Evolutionary conservation across 768 basidiomycete genomes (phyloP).

Genomic region (Suillus americanus): DNA sequence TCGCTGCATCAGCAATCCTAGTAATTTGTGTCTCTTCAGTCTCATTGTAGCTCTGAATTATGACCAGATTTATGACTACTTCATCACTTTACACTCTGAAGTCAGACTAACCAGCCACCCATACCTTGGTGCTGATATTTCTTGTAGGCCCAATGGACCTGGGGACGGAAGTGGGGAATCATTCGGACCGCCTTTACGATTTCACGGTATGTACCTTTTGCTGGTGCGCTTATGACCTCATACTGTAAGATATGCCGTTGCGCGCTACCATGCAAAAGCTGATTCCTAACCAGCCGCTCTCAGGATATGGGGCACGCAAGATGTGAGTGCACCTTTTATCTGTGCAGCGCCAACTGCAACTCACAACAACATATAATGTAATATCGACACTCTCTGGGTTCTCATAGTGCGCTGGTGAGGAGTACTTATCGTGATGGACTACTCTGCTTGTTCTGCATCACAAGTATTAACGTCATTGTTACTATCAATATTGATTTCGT

Average conservation of each 20-base stretch:
- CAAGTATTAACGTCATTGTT: not conserved
- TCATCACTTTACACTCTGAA: not conserved
- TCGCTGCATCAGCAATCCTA: not conserved
- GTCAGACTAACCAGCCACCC: not conserved
- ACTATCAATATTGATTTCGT: not conserved
- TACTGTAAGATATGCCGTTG: not conserved
- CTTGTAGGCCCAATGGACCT: constrained; percentile 17
- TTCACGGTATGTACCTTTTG: constrained; percentile 8
- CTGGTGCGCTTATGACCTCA: constrained; percentile 8
- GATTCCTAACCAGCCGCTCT: not conserved
- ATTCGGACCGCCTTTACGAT: not conserved
- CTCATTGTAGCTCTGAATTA: not conserved
- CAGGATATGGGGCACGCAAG: not conserved
- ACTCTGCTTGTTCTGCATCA: not conserved
- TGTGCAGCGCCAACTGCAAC: not conserved
- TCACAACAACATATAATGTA: not conserved
- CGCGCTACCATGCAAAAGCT: not conserved
- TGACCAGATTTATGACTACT: not conserved
- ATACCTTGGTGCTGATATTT: not conserved
- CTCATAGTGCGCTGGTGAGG: not conserved
- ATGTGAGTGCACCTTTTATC: not conserved
- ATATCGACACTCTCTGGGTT: constrained; percentile 3
- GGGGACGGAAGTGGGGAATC: constrained; percentile 9
- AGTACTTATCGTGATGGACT: constrained; percentile 6
- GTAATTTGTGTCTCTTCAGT: not conserved